These are phyloP conservation scores for Neotropicomus parvogracilis DNA, from an alignment of 1,284 basidiomycete genomes.

Conservation along the genomic window DNA sequence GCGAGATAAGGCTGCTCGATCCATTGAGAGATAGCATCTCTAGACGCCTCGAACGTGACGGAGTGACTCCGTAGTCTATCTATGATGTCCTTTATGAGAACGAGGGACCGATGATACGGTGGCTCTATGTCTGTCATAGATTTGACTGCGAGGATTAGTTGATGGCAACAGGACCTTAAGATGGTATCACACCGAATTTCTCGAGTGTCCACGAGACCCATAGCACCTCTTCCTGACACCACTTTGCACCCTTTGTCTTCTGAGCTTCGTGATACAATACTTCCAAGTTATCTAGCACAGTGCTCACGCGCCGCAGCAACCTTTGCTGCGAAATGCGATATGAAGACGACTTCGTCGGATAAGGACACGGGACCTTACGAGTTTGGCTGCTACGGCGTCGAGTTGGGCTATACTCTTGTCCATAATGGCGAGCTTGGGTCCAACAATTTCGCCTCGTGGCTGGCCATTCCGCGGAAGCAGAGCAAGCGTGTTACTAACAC, in stretches of 20 bases:
- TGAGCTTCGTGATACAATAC: slow-evolving; percentile 61
- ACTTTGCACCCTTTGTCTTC: slow-evolving; percentile 64
- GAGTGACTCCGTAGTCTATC: slow-evolving; percentile 60
- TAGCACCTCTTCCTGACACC: slow-evolving; percentile 63
- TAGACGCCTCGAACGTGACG: slow-evolving; percentile 63
- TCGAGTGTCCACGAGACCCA: slow-evolving; percentile 80
- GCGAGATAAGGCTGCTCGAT: slow-evolving; percentile 59
- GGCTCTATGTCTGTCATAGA: slow-evolving; percentile 53
- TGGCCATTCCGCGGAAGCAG: slow-evolving; percentile 47
- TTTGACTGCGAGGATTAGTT: slow-evolving; percentile 43
- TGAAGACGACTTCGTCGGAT: not conserved
- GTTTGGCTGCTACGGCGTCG: slow-evolving; percentile 55
- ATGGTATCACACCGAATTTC: slow-evolving; percentile 55
- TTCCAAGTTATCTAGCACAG: slow-evolving; percentile 61
- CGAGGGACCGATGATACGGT: slow-evolving; percentile 66
- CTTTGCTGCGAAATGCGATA: slow-evolving; percentile 48
- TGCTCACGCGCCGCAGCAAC: slow-evolving; percentile 61
- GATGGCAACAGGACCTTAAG: not conserved
- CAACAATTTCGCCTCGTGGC: slow-evolving; percentile 55
- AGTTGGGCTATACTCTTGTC: slow-evolving; percentile 59
- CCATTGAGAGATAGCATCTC: slow-evolving; percentile 59
- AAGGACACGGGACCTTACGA: slow-evolving; percentile 43
- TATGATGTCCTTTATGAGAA: slow-evolving; percentile 53
- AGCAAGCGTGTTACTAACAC: slow-evolving; percentile 57
- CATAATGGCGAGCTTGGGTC: slow-evolving; percentile 63